Percentiles rank a stretch among this genome's conserved stretches.
These are phyloP conservation scores for Penicillium brasilianum DNA, from an alignment of 2,329 filamentous ascomycete genomes.

Conservation along the genomic window DNA sequence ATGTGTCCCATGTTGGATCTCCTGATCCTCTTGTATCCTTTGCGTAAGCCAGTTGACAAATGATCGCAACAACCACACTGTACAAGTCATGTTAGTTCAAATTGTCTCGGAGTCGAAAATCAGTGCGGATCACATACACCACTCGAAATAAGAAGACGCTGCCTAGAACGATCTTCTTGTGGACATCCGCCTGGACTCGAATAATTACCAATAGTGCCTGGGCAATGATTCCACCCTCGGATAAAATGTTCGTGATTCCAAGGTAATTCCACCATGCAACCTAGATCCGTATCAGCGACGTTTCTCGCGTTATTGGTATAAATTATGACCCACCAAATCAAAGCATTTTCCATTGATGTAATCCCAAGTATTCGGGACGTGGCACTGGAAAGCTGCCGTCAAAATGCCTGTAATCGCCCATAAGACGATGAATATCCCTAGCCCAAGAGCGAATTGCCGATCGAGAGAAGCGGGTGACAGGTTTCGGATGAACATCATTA, in stretches of 20 bases:
- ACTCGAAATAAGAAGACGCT: constrained; percentile 32
- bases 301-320: neutral
- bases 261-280: constrained; percentile 34
- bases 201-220: constrained; percentile 32
- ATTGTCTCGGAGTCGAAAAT: neutral
- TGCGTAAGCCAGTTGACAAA: constrained; percentile 30
- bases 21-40: constrained; percentile 12
- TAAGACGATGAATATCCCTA: constrained; percentile 20
- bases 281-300: constrained; percentile 5
- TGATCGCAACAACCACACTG: constrained; percentile 33
- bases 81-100: neutral
- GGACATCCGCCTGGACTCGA: constrained; percentile 29
- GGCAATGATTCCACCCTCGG: constrained; percentile 31
- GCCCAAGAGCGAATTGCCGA: constrained; percentile 20
- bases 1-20: constrained; percentile 30
- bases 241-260: constrained; percentile 33
- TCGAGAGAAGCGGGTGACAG: constrained; percentile 29
- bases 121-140: constrained; percentile 24
- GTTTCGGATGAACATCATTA: constrained; percentile 32
- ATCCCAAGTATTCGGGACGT: constrained; percentile 27
- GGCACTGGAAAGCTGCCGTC: constrained; percentile 29
- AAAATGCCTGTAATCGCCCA: constrained; percentile 28
- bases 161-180: constrained; percentile 24
- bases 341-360: constrained; percentile 29
- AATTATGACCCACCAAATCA: constrained; percentile 17